Conservation (phyloP, 495 filamentous ascomycete genomes). For the Tuber calosporum region DNA sequence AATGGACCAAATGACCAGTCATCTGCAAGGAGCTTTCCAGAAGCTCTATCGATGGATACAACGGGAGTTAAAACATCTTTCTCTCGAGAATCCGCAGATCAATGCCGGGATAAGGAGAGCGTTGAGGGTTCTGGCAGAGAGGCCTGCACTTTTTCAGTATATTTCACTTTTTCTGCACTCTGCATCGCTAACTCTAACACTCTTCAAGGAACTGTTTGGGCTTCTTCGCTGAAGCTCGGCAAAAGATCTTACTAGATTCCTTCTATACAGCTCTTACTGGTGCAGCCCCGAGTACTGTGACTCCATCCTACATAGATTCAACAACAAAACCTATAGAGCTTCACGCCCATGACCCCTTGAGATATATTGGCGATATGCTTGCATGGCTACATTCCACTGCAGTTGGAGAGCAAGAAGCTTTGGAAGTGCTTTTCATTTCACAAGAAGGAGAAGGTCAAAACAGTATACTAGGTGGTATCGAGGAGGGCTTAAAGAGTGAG, state of each 20-base stretch:
- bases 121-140: conserved; percentile 78
- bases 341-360: conserved; percentile 79
- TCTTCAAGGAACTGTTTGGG: conserved; percentile 64
- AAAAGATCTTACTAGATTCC: conserved; percentile 76
- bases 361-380: conserved; percentile 95
- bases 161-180: conserved; percentile 9
- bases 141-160: conserved; percentile 75
- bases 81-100: conserved; percentile 91
- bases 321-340: conserved; percentile 88
- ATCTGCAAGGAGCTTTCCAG: conserved; percentile 86
- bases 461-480: conserved; percentile 52
- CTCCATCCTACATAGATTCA: conserved; percentile 45
- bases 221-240: conserved; percentile 84
- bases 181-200: conserved; percentile 5
- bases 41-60: conserved; percentile 94
- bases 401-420: conserved; percentile 84
- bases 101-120: conserved; percentile 76
- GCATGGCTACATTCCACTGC: conserved; percentile 93
- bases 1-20: conserved; percentile 78
- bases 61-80: conserved; percentile 81
- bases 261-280: conserved; percentile 90
- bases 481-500: conserved; percentile 77
- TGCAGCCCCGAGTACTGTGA: conserved; percentile 43
- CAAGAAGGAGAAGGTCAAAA: conserved; percentile 66
- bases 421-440: conserved; percentile 83